A percentile compares a stretch with the other conserved stretches of the same genome.
Evolutionary conservation across 2,329 filamentous ascomycete species (phyloP).

Genomic region (Fusarium succisae): DNA sequence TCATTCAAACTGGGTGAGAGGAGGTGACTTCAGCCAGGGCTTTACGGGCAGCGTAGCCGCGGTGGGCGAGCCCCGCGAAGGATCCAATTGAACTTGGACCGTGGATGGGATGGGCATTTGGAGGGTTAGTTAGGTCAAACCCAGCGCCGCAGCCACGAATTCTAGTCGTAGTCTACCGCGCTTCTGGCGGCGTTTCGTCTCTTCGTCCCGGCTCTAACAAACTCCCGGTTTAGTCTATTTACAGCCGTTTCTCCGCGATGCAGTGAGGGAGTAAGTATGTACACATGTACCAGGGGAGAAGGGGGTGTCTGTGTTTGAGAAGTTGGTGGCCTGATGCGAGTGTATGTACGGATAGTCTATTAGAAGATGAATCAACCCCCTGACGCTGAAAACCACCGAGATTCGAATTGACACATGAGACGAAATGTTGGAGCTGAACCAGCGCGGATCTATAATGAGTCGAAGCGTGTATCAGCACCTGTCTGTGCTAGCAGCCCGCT

Average conservation of each 20-base stretch:
- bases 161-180: slow-evolving; percentile 33
- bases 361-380: slow-evolving; percentile 20
- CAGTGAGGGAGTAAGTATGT: neutral
- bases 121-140: neutral
- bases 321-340: slow-evolving; percentile 27
- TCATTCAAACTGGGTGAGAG: neutral
- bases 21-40: slow-evolving; percentile 3
- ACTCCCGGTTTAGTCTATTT: slow-evolving; percentile 31
- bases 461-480: slow-evolving; percentile 37
- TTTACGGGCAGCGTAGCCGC: slow-evolving; percentile 26
- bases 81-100: neutral
- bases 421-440: slow-evolving; percentile 36
- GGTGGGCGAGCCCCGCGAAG: slow-evolving; percentile 1
- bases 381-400: slow-evolving; percentile 23
- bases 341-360: neutral
- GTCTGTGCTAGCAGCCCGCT: slow-evolving; percentile 28
- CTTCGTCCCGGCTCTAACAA: slow-evolving; percentile 28
- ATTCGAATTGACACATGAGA: slow-evolving; percentile 37
- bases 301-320: slow-evolving; percentile 32
- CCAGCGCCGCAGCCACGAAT: slow-evolving; percentile 16
- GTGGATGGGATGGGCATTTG: slow-evolving; percentile 11
- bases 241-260: slow-evolving; percentile 21
- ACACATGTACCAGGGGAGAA: neutral
- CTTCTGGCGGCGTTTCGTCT: slow-evolving; percentile 38
- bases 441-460: slow-evolving; percentile 39